Evolutionary conservation across 2,329 filamentous ascomycete species (phyloP), one percentile per base, ranked within the genome.

Genomic region (Fusarium transvaalense): DNA sequence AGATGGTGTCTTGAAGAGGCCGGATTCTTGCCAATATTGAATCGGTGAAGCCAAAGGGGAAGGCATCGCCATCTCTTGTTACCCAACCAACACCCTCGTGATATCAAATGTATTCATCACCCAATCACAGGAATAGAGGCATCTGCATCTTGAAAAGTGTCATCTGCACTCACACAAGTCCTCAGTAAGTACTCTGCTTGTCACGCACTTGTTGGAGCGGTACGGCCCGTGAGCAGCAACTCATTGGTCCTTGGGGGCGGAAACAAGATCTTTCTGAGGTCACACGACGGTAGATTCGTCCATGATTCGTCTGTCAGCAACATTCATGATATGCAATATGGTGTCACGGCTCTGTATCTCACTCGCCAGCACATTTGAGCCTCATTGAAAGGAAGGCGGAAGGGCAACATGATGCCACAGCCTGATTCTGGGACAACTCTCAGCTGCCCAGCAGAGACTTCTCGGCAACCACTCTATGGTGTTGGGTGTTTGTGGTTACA

Each of bases 81-180:
- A 25, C 56, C 63, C 42, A 55, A 61, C 50, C 39, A 41, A 48
- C 50, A 61, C 63, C 63, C 61, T 66, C 56, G 17, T 29, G 41
- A 47, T 48, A 27, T 35, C 21, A 10, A 14, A 43, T 9, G 17
- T 27, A 15, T 19, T 5, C 19, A 23, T 29, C 34, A 12, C 15
- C 63, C 61, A 56, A 66, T 56, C 6, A 52, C n/a, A 21, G 14
- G 25, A 10, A 35, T 17, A 41, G 10, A 10, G 10, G 5, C 3
- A 42, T 48, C 27, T 56, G 50, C 50, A 66, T 61, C 35, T 55
- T 23, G 15, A 14, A 53, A 52, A 41, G 42, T 41, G 46, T 25
- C 25, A 29, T 38, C 21, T 27, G 43, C 46, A 32, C 41, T 9
- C 21, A 41, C 15, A 45, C 19, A 66, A 56, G 56, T 66, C 35